These are phyloP conservation scores for Tulasnella sp. DNA, from an alignment of 768 basidiomycete species.

Conservation along the genomic window DNA sequence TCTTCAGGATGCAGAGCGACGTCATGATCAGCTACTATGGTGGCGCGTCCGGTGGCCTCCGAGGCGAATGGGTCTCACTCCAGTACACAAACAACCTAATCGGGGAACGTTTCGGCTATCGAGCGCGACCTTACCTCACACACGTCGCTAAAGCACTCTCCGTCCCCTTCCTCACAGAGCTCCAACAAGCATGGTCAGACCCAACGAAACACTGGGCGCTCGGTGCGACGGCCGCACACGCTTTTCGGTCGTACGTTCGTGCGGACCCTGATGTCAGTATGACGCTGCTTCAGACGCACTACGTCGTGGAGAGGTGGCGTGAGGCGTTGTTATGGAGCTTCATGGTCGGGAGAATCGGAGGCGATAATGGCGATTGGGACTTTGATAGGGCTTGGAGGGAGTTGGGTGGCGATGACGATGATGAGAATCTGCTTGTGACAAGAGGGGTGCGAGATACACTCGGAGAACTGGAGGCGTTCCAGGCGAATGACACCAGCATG, in stretches of 20 bases:
- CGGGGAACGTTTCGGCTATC: conserved; percentile 21
- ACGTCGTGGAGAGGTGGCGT: conserved; percentile 14
- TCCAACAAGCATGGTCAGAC: conserved; percentile 15
- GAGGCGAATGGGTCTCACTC: conserved; percentile 7
- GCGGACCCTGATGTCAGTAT: neutral
- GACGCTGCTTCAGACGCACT: conserved; percentile 13
- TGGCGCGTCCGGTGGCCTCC: too few species aligned
- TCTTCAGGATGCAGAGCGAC: conserved; percentile 23
- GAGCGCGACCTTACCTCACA: conserved; percentile 22
- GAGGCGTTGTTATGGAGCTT: conserved; percentile 18
- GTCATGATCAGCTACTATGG: conserved; percentile 17
- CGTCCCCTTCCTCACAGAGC: conserved; percentile 19
- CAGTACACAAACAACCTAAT: neutral
- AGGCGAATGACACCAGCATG: neutral
- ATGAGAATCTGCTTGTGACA: neutral
- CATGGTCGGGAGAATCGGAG: conserved; percentile 20
- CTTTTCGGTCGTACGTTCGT: conserved; percentile 6
- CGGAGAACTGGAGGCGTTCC: neutral
- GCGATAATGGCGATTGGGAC: neutral
- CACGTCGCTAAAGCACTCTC: conserved; percentile 22
- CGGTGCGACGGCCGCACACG: conserved; percentile 5
- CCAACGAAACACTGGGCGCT: too few species aligned
- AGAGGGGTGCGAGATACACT: conserved; percentile 5
- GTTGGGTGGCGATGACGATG: conserved; percentile 11
- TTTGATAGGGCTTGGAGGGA: conserved; percentile 15